Conservation (phyloP, 176 grass and related monocot species). For the Rhynchospora pubera region DNA sequence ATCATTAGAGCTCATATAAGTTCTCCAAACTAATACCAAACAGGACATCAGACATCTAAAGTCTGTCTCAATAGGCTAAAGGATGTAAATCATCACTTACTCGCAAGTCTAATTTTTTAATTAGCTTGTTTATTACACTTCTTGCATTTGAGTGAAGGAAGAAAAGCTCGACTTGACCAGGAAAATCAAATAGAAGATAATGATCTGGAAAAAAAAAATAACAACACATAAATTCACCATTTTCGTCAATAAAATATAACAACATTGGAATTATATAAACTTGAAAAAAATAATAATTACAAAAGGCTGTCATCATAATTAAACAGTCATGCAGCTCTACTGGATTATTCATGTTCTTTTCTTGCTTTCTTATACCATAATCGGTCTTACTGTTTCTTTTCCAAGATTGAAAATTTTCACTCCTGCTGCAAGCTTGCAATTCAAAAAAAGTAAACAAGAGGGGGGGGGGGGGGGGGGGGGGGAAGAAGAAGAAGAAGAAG, state of each 20-base stretch:
- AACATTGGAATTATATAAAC: background rate
- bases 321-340: background rate
- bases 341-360: background rate
- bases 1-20: background rate
- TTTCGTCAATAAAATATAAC: background rate
- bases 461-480: too few species aligned
- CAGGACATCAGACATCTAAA: background rate
- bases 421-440: background rate
- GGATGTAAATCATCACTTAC: constrained; percentile 29
- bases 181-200: constrained; percentile 98
- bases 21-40: constrained; percentile 6
- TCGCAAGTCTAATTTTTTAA: constrained; percentile 74
- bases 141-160: constrained; percentile 88
- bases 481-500: too few species aligned
- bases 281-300: background rate
- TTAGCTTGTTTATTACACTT: constrained; percentile 57
- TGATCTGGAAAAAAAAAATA: constrained; percentile 50
- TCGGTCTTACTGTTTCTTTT: background rate
- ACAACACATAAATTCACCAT: background rate
- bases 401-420: background rate
- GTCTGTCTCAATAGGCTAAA: background rate
- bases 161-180: constrained; percentile 96
- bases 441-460: constrained; percentile 37
- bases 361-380: background rate
- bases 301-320: background rate